These are phyloP conservation scores for Fusarium odoratissimum DNA, from an alignment of 2,329 filamentous ascomycete species.

Conservation along the genomic window DNA sequence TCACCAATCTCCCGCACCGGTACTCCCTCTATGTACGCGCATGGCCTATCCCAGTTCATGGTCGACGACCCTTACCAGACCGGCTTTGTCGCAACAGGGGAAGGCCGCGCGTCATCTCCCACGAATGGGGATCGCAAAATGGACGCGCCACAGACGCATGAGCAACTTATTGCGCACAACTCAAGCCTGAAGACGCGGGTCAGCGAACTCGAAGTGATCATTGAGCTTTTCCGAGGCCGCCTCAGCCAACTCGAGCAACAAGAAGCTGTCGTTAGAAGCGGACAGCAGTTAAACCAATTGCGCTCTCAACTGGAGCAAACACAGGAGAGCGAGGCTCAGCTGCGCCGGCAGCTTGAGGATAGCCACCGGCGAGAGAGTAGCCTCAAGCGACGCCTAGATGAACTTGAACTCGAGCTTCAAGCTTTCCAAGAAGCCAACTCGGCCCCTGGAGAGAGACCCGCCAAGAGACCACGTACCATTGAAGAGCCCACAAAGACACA, in stretches of 20 bases:
- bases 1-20: conserved; percentile 83
- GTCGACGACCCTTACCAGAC: conserved; percentile 76
- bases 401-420: conserved; percentile 73
- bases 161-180: conserved; percentile 83
- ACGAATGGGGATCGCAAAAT: conserved; percentile 71
- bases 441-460: conserved; percentile 40
- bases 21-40: conserved; percentile 80
- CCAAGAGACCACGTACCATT: conserved; percentile 45
- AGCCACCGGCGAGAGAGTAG: conserved; percentile 82
- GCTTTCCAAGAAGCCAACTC: conserved; percentile 38
- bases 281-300: conserved; percentile 68
- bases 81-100: conserved; percentile 62
- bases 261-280: conserved; percentile 74
- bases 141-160: conserved; percentile 80
- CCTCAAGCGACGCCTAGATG: conserved; percentile 83
- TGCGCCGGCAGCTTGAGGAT: conserved; percentile 77
- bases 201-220: conserved; percentile 95
- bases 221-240: conserved; percentile 80
- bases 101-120: conserved; percentile 62
- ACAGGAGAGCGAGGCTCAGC: conserved; percentile 54
- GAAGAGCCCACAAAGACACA: conserved; percentile 33
- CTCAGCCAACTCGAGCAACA: conserved; percentile 84
- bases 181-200: conserved; percentile 93
- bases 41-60: conserved; percentile 84
- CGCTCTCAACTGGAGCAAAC: conserved; percentile 65